phyloP scores from a whole-genome alignment of 495 filamentous ascomycete species.

The Lophiostoma macrostomum region DNA sequence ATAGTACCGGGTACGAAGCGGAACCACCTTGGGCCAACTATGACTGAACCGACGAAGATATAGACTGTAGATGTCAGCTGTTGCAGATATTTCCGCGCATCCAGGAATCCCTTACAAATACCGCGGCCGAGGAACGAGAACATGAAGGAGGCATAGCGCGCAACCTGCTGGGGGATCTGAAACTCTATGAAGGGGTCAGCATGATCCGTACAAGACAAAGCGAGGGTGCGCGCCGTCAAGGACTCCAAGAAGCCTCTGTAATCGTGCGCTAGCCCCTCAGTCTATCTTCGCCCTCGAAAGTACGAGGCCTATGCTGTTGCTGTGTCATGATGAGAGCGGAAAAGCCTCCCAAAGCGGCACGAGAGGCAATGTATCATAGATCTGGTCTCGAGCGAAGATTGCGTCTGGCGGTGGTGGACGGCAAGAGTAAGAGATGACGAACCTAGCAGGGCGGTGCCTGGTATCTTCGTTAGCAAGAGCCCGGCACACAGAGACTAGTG shows the following conservation, averaged over 20 bases:
- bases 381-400: too few relatives aligned
- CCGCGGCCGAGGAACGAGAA: constrained; percentile 96
- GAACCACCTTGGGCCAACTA: constrained; percentile 59
- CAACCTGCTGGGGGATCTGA: constrained; percentile 88
- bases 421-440: constrained; percentile 13
- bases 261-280: neutral
- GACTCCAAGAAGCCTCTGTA: neutral
- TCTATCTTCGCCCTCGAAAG: too few relatives aligned
- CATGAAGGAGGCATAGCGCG: constrained; percentile 93
- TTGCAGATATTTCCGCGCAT: neutral
- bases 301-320: too few relatives aligned
- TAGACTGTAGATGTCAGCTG: constrained; percentile 87
- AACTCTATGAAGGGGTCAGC: constrained; percentile 58
- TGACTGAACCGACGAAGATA: constrained; percentile 85
- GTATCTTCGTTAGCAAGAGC: constrained; percentile 4
- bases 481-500: constrained; percentile 1
- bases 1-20: constrained; percentile 38
- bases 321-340: too few relatives aligned
- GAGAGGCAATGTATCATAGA: too few relatives aligned
- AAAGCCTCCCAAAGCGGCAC: too few relatives aligned
- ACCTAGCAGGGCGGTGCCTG: constrained; percentile 61
- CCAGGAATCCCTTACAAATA: constrained; percentile 64
- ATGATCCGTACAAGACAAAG: neutral
- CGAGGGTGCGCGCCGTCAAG: neutral
- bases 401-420: too few relatives aligned